These are phyloP conservation scores for Cucurbitaria berberidis DNA, from an alignment of 2,329 filamentous ascomycete genomes.

Conservation along the genomic window DNA sequence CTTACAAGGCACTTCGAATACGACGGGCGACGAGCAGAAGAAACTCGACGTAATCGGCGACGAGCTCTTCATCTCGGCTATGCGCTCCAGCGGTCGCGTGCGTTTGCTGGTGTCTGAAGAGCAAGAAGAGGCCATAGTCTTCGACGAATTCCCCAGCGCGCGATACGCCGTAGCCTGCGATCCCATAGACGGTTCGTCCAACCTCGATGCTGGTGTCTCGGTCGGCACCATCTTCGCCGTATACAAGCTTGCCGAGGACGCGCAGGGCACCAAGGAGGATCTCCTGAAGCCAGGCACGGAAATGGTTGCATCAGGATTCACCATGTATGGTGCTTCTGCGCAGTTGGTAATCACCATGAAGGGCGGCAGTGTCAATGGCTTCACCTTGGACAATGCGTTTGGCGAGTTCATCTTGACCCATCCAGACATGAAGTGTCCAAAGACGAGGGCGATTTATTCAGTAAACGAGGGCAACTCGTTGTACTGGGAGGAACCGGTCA, in stretches of 20 bases:
- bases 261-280: slow-evolving; percentile 78
- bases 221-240: slow-evolving; percentile 97
- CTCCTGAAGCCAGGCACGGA: slow-evolving; percentile 89
- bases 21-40: slow-evolving; percentile 97
- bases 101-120: slow-evolving; percentile 96
- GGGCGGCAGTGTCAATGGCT: slow-evolving; percentile 90
- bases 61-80: slow-evolving; percentile 94
- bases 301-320: slow-evolving; percentile 94
- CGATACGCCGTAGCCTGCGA: slow-evolving; percentile 97
- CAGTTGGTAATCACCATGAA: slow-evolving; percentile 98
- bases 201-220: slow-evolving; percentile 95
- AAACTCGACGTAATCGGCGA: slow-evolving; percentile 99
- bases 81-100: slow-evolving; percentile 91
- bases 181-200: slow-evolving; percentile 96
- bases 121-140: slow-evolving; percentile 90
- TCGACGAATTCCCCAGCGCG: slow-evolving; percentile 73
- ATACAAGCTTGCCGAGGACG: slow-evolving; percentile 83
- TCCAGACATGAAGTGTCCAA: slow-evolving; percentile 88
- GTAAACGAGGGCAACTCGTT: slow-evolving; percentile 98
- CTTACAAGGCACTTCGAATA: slow-evolving; percentile 92
- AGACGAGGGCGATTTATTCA: slow-evolving; percentile 85
- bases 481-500: slow-evolving; percentile 91
- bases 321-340: slow-evolving; percentile 98
- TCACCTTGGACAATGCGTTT: slow-evolving; percentile 94
- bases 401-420: slow-evolving; percentile 99